Conservation (phyloP, 1,284 basidiomycete genomes). For the Tausonia pullulans region DNA sequence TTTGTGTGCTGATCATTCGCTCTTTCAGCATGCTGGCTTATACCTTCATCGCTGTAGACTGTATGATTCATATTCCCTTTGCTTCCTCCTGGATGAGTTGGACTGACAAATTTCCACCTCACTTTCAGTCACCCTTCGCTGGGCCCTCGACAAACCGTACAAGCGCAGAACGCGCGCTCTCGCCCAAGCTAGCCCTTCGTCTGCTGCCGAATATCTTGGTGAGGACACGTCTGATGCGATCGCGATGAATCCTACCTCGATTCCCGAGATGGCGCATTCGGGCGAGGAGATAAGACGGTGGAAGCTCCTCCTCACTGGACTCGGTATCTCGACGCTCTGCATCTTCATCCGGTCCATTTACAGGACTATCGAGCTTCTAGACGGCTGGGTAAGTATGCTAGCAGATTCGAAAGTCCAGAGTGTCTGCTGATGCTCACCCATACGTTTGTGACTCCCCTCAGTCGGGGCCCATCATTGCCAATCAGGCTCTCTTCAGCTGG, state of each 20-base stretch:
- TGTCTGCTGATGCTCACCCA: neutral
- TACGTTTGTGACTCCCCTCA: neutral
- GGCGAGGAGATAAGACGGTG: neutral
- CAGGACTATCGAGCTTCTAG: slow-evolving; percentile 25
- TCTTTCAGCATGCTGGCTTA: neutral
- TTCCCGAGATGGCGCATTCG: neutral
- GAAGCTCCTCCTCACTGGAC: slow-evolving; percentile 15
- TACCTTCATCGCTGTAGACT: neutral
- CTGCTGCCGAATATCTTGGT: neutral
- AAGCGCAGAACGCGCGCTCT: slow-evolving; percentile 7
- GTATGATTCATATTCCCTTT: neutral
- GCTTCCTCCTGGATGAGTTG: neutral
- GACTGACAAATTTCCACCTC: neutral
- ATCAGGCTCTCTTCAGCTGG: slow-evolving; percentile 1
- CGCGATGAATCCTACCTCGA: neutral
- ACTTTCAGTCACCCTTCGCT: slow-evolving; percentile 21
- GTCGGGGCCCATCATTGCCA: neutral
- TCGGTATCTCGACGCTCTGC: slow-evolving; percentile 25
- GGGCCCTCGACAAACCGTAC: slow-evolving; percentile 19
- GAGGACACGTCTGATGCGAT: neutral
- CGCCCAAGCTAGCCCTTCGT: neutral
- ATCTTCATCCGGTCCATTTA: slow-evolving; percentile 30
- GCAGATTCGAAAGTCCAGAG: too few species aligned
- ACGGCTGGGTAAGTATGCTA: neutral
- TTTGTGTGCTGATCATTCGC: slow-evolving; percentile 13